Evolutionary conservation across 495 filamentous ascomycete genomes (phyloP), one percentile per base, ranked within the genome.

Genomic region (Poronia punctata): DNA sequence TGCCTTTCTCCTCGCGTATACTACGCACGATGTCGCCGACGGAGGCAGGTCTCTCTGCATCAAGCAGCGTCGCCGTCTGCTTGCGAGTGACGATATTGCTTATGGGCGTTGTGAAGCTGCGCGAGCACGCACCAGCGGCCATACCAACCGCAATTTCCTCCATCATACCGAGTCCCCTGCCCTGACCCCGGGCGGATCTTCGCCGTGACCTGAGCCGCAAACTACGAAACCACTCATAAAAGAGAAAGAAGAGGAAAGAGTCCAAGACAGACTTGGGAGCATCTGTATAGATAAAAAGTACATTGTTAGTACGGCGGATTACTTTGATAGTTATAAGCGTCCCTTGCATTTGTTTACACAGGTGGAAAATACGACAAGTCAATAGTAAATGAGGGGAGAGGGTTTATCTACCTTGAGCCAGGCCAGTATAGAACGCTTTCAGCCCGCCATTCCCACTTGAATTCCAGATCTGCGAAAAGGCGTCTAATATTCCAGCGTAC

Each of bases 61-160:
- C 40, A 4, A 70, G 30, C 46, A 84, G 66, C 4, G 73, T 68
- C 1, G 79, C 71, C 0, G 80, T 86, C 60, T 94, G 88, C 56
- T 84, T 82, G 12, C 87, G 61, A 0, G 88, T 86, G 12, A 93
- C 86, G 31, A 95, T 79, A 50, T 88, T 95, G 26, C 83, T 72
- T 15, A 94, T 65, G 0, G 89, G 89, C 0, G 88, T 86, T 0
- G 88, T 89, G 45, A 88, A 78, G 27, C 85, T 54, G 49, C 83
- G 86, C 0, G 86, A 76, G 43, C 83, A 81, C 0, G 86, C 81
- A 1, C 88, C 85, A 1, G 89, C 89, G 0, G 82, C 52, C 12
- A 90, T 71, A 0, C 89, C 88, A 14, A 94, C 71, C 6, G 71
- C 72, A 2, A 95, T 68, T 53, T 95, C 87, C 43, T 92, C 85